phyloP scores from a whole-genome alignment of 441 rosid genomes.

The Adansonia gregorii region DNA sequence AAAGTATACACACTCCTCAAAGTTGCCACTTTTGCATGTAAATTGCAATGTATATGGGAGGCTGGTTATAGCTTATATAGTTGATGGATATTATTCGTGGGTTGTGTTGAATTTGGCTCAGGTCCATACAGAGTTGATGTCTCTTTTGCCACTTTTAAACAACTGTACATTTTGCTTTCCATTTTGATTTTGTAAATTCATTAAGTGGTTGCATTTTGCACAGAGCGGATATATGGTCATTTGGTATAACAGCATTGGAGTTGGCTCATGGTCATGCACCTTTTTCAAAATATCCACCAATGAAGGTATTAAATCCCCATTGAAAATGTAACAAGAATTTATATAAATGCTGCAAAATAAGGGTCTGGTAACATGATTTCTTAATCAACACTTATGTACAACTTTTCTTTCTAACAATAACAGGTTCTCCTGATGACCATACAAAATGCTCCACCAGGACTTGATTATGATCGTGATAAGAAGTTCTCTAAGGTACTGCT shows the following conservation, averaged over 20 bases:
- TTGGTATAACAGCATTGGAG: constrained; percentile 97
- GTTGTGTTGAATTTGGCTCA: background rate
- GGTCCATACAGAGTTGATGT: background rate
- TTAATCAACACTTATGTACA: background rate
- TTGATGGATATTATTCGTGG: background rate
- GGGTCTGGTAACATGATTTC: background rate
- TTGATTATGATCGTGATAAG: constrained; percentile 97
- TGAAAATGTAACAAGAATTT: constrained; percentile 28
- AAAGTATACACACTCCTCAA: background rate
- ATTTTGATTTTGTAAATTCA: constrained; percentile 23
- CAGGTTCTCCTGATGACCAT: constrained; percentile 99
- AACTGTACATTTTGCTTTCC: constrained; percentile 4
- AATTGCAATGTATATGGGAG: background rate
- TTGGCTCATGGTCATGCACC: constrained; percentile 99
- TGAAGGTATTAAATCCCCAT: constrained; percentile 72
- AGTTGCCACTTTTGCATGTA: background rate
- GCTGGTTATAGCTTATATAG: background rate
- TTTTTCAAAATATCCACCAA: constrained; percentile 96
- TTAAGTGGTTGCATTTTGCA: constrained; percentile 33
- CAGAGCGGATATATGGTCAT: constrained; percentile 99
- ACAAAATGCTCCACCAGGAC: constrained; percentile 99
- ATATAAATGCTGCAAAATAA: background rate
- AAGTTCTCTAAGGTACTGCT: constrained; percentile 94
- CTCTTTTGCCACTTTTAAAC: background rate
- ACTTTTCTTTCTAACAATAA: constrained; percentile 2